phyloP scores from a whole-genome alignment of 345 rosid species.

The Barbarea vulgaris region DNA sequence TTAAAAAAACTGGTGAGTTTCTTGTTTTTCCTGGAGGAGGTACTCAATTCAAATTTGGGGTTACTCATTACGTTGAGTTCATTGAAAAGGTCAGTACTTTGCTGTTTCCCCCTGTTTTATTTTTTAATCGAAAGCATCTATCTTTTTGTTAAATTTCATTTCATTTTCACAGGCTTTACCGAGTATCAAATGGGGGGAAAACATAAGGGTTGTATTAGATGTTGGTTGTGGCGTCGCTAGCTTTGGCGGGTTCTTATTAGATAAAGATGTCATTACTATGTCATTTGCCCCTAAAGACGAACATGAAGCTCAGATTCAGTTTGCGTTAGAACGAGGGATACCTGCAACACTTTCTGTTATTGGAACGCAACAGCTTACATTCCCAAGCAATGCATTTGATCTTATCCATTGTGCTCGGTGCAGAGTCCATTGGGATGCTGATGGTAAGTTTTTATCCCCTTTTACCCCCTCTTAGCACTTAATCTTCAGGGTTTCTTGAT shows the following conservation, averaged over 20 bases:
- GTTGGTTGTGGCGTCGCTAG: constrained; percentile 96
- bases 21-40: constrained; percentile 94
- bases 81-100: constrained; percentile 55
- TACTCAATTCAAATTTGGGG: constrained; percentile 89
- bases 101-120: not conserved
- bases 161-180: constrained; percentile 78
- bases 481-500: constrained; percentile 9
- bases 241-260: constrained; percentile 85
- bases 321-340: constrained; percentile 90
- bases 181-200: constrained; percentile 67
- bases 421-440: constrained; percentile 97
- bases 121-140: too few relatives aligned
- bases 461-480: not conserved
- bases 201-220: constrained; percentile 72
- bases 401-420: constrained; percentile 94
- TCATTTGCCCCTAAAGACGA: constrained; percentile 97
- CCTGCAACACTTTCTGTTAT: constrained; percentile 91
- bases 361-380: constrained; percentile 75
- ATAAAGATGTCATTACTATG: constrained; percentile 81
- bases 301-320: constrained; percentile 98
- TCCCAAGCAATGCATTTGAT: constrained; percentile 72
- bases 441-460: constrained; percentile 48
- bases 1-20: constrained; percentile 61
- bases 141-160: too few relatives aligned
- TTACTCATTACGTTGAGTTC: constrained; percentile 62